Percentiles rank a stretch among this genome's conserved stretches.
phyloP scores from a whole-genome alignment of 164 flowering plant species.

The Liriodendron chinense region DNA sequence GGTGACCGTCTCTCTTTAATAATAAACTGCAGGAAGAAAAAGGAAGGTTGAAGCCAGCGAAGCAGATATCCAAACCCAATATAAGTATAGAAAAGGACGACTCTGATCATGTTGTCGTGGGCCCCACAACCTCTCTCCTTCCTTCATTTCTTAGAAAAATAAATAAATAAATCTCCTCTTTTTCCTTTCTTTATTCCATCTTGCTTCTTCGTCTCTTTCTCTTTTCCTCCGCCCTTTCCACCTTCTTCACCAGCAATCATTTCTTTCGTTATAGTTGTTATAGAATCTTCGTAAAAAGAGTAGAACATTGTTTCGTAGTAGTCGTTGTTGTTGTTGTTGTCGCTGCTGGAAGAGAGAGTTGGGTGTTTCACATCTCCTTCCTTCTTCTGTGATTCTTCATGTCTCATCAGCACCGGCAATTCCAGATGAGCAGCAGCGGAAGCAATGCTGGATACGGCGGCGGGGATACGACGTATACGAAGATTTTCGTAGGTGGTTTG shows the following conservation, averaged over 20 bases:
- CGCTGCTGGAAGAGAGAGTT: too few relatives aligned
- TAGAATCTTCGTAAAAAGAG: not conserved
- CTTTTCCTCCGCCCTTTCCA: not conserved
- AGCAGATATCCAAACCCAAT: not conserved
- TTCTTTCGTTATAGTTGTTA: not conserved
- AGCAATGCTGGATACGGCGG: conserved; percentile 17
- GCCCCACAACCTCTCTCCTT: not conserved
- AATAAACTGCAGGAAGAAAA: not conserved
- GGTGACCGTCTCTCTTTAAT: not conserved
- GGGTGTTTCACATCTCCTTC: not conserved
- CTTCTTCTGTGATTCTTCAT: not conserved
- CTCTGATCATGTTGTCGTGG: not conserved
- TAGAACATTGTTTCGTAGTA: too few relatives aligned
- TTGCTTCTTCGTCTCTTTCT: not conserved
- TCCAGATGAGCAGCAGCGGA: conserved; percentile 7
- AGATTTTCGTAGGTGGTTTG: conserved; percentile 63
- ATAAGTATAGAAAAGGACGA: not conserved
- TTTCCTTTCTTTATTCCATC: too few relatives aligned
- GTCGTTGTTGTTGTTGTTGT: too few relatives aligned
- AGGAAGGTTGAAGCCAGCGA: conserved; percentile 8
- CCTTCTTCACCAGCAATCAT: not conserved
- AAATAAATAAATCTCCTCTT: too few relatives aligned
- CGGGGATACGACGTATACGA: conserved; percentile 49
- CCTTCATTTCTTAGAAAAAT: too few relatives aligned
- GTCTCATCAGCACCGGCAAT: not conserved